These are phyloP conservation scores for Termitomyces sp. DNA, from an alignment of 768 basidiomycete genomes.

Conservation along the genomic window DNA sequence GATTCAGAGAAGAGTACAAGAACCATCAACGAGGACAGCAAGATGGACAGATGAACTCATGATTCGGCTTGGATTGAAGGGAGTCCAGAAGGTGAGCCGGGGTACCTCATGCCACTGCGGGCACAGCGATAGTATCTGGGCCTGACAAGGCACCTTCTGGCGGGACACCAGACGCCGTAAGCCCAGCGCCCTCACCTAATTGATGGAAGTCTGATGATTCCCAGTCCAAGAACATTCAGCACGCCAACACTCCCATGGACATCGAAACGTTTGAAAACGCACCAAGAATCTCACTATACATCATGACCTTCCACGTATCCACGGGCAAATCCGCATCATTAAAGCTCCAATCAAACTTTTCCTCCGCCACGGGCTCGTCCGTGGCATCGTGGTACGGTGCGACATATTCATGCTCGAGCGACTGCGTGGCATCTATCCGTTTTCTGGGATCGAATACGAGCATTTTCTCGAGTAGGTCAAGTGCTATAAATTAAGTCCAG, in stretches of 20 bases:
- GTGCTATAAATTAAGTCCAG: conserved; percentile 44
- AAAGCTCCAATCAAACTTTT: conserved; percentile 99
- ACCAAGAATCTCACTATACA: conserved; percentile 99
- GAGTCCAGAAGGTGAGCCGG: background rate
- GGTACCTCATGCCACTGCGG: conserved; percentile 2
- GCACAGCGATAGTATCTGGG: conserved; percentile 35
- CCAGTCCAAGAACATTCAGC: background rate
- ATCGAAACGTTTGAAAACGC: conserved; percentile 23
- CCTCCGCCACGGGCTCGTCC: conserved; percentile 90
- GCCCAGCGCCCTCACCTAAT: background rate
- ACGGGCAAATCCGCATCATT: conserved; percentile 98
- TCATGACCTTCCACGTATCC: conserved; percentile 99
- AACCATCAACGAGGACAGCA: background rate
- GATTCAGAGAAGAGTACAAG: background rate
- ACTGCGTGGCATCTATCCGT: conserved; percentile 90
- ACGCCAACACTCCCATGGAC: no score
- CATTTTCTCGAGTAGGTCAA: conserved; percentile 98
- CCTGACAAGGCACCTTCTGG: conserved; percentile 66
- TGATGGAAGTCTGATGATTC: background rate
- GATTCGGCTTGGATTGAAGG: background rate
- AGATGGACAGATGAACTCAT: background rate
- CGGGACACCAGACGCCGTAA: conserved; percentile 43
- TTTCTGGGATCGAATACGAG: conserved; percentile 97
- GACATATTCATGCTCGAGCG: conserved; percentile 91
- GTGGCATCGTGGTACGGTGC: conserved; percentile 98